phyloP scores from a whole-genome alignment of 306 rosid species.

The Cajanus cajan region DNA sequence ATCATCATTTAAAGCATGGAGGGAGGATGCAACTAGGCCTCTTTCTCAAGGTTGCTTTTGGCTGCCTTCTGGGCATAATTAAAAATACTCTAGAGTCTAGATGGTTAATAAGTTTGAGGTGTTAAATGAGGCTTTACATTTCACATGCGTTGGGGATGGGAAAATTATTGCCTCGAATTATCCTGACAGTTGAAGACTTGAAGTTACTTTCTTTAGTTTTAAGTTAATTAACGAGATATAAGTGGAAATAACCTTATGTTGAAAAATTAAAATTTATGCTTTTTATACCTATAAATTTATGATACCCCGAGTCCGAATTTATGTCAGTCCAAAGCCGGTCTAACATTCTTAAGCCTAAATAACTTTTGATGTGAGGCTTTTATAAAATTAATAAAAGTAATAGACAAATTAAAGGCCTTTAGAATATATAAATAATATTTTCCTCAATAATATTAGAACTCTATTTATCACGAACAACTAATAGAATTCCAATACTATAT shows the following conservation, averaged over 20 bases:
- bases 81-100: background rate
- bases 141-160: constrained; percentile 8
- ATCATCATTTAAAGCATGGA: constrained; percentile 97
- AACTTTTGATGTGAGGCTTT: no score
- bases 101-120: background rate
- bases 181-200: background rate
- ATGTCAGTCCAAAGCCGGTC: no score
- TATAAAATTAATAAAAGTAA: no score
- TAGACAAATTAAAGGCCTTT: no score
- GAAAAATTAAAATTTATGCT: background rate
- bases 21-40: constrained; percentile 98
- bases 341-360: no score
- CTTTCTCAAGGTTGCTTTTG: constrained; percentile 78
- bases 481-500: no score
- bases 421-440: no score
- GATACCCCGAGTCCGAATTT: background rate
- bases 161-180: constrained; percentile 16
- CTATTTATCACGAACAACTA: no score
- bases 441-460: no score
- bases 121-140: constrained; percentile 18
- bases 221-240: background rate
- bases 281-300: background rate
- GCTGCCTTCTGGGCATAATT: constrained; percentile 8
- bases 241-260: background rate
- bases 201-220: constrained; percentile 6